These are phyloP conservation scores for Syncephalastrum sp. DNA, from an alignment of 371 early-diverging fungal genomes.

Conservation along the genomic window DNA sequence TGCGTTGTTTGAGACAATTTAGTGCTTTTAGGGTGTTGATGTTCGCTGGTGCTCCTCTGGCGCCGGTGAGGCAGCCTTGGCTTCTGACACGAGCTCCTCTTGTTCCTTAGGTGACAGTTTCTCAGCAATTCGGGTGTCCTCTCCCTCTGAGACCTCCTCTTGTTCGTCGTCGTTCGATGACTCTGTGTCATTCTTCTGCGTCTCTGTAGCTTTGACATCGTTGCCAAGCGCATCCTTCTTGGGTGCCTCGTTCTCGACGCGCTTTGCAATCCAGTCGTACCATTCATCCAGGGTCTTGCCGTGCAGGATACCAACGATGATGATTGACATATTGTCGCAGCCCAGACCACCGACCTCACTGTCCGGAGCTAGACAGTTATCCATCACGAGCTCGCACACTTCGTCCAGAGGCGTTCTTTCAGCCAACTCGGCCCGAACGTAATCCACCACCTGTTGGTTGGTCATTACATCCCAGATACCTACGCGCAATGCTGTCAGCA, in stretches of 20 bases:
- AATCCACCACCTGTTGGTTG: conserved; percentile 87
- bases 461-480: conserved; percentile 97
- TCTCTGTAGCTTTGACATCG: conserved; percentile 3
- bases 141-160: background rate
- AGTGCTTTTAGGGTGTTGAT: too few species aligned
- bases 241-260: conserved; percentile 19
- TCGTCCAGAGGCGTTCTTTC: conserved; percentile 55
- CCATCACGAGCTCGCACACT: conserved; percentile 89
- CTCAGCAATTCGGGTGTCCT: too few species aligned
- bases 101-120: too few species aligned
- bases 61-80: too few species aligned
- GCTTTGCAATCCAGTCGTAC: conserved; percentile 52
- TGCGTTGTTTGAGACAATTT: too few species aligned
- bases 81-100: too few species aligned
- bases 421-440: conserved; percentile 69
- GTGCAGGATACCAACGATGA: conserved; percentile 85
- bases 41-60: too few species aligned
- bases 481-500: background rate
- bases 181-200: background rate
- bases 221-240: conserved; percentile 27
- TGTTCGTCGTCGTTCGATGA: background rate
- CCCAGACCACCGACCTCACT: conserved; percentile 89
- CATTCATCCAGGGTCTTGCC: conserved; percentile 77
- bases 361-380: conserved; percentile 86
- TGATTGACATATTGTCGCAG: conserved; percentile 98